Conservation (phyloP, 2,329 filamentous ascomycete species). For the Amauroascus niger region DNA sequence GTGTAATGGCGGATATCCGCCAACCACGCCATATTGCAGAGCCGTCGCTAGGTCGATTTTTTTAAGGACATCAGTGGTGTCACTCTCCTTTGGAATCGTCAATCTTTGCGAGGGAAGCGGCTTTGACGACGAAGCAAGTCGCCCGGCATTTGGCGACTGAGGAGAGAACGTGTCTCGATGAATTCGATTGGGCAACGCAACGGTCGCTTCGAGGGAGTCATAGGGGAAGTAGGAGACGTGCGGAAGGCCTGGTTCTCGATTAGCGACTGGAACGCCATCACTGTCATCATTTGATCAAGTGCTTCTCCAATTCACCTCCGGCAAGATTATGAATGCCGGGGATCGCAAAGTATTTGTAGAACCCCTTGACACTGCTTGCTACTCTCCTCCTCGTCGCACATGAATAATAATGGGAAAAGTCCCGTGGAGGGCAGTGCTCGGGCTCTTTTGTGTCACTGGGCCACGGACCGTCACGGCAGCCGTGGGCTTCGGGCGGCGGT, state of each 20-base stretch:
- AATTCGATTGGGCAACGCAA: slow-evolving; percentile 65
- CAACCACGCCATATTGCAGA: slow-evolving; percentile 75
- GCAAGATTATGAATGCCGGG: slow-evolving; percentile 54
- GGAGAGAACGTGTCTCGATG: slow-evolving; percentile 33
- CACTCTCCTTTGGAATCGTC: slow-evolving; percentile 59
- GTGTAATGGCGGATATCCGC: slow-evolving; percentile 69
- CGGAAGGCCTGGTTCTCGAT: slow-evolving; percentile 55
- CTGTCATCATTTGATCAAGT: neutral
- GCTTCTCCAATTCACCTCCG: slow-evolving; percentile 39
- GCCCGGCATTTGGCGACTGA: slow-evolving; percentile 49
- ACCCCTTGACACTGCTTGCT: slow-evolving; percentile 62
- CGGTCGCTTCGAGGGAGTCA: slow-evolving; percentile 76
- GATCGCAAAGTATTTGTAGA: slow-evolving; percentile 73
- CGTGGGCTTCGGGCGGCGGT: neutral
- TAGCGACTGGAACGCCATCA: neutral
- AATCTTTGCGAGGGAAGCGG: slow-evolving; percentile 44
- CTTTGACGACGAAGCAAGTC: slow-evolving; percentile 25
- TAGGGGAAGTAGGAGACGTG: slow-evolving; percentile 77
- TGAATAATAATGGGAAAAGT: slow-evolving; percentile 73
- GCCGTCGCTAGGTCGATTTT: slow-evolving; percentile 75
- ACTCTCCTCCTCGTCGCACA: slow-evolving; percentile 55
- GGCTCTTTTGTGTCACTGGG: neutral
- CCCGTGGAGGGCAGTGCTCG: slow-evolving; percentile 43
- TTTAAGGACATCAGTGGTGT: slow-evolving; percentile 48
- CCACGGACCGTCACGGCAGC: neutral